phyloP scores from a whole-genome alignment of 768 basidiomycete genomes.

The Kwoniella dejecticola region DNA sequence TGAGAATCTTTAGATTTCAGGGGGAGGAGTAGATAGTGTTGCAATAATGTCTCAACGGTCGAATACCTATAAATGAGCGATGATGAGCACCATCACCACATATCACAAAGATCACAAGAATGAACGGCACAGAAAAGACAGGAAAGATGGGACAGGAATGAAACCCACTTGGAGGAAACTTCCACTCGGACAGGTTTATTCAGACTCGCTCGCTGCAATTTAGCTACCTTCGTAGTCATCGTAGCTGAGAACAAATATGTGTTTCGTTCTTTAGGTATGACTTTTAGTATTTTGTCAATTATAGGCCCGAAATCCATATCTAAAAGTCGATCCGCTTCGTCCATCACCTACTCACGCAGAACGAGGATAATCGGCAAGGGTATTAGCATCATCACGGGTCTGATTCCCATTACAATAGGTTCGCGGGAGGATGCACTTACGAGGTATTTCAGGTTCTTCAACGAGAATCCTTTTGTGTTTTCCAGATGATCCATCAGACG shows the following conservation, averaged over 20 bases:
- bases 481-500: slow-evolving; percentile 90
- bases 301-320: slow-evolving; percentile 96
- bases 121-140: too few species aligned
- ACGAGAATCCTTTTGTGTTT: slow-evolving; percentile 93
- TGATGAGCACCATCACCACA: too few species aligned
- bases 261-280: slow-evolving; percentile 88
- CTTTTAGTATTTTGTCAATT: slow-evolving; percentile 94
- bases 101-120: too few species aligned
- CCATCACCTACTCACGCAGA: slow-evolving; percentile 70
- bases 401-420: background rate
- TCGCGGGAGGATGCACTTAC: slow-evolving; percentile 60
- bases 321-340: slow-evolving; percentile 91
- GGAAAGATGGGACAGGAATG: background rate
- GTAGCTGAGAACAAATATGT: slow-evolving; percentile 98
- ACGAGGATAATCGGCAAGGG: background rate
- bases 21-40: slow-evolving; percentile 94
- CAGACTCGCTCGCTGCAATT: slow-evolving; percentile 90
- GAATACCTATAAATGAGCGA: slow-evolving; percentile 70
- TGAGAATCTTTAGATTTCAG: slow-evolving; percentile 88
- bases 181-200: slow-evolving; percentile 91
- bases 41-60: slow-evolving; percentile 90
- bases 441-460: slow-evolving; percentile 81
- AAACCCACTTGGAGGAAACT: slow-evolving; percentile 81
- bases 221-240: slow-evolving; percentile 98
- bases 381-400: background rate